These are phyloP conservation scores for Polysphondylium violaceum DNA, from an alignment of 78 protist genomes.

Conservation along the genomic window DNA sequence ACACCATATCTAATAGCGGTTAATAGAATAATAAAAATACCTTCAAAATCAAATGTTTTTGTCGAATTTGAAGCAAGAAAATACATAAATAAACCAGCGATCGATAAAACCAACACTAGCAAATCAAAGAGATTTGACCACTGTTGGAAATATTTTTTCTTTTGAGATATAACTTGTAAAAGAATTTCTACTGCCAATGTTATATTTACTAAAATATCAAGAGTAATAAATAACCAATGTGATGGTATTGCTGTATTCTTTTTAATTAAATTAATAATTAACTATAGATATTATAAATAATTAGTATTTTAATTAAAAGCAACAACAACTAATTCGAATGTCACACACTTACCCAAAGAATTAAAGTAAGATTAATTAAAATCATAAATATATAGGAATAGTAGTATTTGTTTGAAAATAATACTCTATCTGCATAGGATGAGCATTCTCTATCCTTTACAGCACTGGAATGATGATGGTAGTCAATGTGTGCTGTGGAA, in stretches of 20 bases:
- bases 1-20: constrained; percentile 42
- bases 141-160: constrained; percentile 16
- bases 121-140: constrained; percentile 43
- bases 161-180: constrained; percentile 42
- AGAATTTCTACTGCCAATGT: constrained; percentile 23
- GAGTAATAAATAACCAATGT: constrained; percentile 54
- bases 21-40: constrained; percentile 43
- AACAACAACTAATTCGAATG: neutral
- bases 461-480: neutral
- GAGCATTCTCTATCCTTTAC: constrained; percentile 38
- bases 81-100: constrained; percentile 54
- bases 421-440: constrained; percentile 46
- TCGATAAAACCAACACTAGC: constrained; percentile 28
- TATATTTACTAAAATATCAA: constrained; percentile 46
- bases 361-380: constrained; percentile 6
- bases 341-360: constrained; percentile 30
- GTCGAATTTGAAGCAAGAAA: neutral
- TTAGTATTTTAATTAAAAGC: neutral
- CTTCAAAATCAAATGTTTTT: constrained; percentile 27
- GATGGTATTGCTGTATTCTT: constrained; percentile 40
- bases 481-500: constrained; percentile 5
- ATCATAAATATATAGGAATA: constrained; percentile 58
- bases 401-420: constrained; percentile 51
- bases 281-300: neutral
- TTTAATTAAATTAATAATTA: constrained; percentile 32